These are phyloP conservation scores for Desmodesmus armatus DNA, from an alignment of 139 green algal species.

Conservation along the genomic window DNA sequence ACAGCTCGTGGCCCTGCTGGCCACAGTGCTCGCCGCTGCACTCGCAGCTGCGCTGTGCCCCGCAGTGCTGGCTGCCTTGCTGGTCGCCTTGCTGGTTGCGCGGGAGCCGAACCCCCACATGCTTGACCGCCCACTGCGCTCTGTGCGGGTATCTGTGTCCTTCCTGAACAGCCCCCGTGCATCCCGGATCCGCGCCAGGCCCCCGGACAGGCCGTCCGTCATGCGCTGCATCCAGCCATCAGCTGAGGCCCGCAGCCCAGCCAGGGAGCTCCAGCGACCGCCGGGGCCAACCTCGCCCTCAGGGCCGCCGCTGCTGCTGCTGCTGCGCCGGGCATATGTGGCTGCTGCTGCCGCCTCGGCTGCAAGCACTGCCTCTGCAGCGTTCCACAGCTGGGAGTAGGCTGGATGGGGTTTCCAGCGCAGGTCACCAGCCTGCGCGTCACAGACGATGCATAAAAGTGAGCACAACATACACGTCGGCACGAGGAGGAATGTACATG, in stretches of 20 bases:
- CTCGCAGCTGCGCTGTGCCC: neutral
- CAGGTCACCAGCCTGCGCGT: slow-evolving; percentile 41
- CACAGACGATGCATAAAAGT: too few species aligned
- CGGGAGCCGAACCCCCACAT: neutral
- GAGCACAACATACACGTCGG: too few species aligned
- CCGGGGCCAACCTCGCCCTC: neutral
- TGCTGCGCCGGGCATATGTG: neutral
- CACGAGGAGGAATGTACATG: neutral
- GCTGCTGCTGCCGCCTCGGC: slow-evolving; percentile 39
- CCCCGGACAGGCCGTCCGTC: neutral
- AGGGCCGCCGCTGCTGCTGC: slow-evolving; percentile 11
- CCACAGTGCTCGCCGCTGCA: neutral
- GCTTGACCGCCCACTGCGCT: neutral
- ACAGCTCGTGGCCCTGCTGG: neutral
- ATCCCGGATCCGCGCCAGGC: neutral
- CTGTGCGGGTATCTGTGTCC: neutral
- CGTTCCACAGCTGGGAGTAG: slow-evolving; percentile 13
- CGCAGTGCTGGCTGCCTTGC: neutral
- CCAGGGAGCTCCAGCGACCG: slow-evolving; percentile 1
- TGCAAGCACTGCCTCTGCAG: neutral
- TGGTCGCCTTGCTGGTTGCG: slow-evolving; percentile 13
- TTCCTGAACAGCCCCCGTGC: neutral
- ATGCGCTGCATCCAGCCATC: slow-evolving; percentile 30
- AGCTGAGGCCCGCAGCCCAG: neutral
- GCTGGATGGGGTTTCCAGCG: slow-evolving; percentile 39